Evolutionary conservation across 148 eudicot genomes (phyloP).

Genomic region (Pouteria glomerata): DNA sequence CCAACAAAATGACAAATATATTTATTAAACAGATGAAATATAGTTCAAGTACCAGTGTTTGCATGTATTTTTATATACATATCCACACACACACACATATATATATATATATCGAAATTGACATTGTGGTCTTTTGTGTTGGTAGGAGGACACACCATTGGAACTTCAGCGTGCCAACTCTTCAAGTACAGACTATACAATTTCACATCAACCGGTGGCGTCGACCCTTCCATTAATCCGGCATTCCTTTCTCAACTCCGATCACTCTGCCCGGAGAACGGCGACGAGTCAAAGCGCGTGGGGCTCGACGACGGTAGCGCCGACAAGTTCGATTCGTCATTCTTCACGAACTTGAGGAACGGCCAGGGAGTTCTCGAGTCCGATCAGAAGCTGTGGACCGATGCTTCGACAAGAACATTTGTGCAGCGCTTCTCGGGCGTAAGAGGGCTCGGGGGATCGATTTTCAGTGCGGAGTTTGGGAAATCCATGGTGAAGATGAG

Average conservation of each 20-base stretch:
- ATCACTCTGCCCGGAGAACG: constrained; percentile 19
- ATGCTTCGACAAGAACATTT: constrained; percentile 12
- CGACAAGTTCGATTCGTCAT: constrained; percentile 15
- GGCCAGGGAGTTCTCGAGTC: constrained; percentile 27
- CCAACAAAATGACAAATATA: too few relatives aligned
- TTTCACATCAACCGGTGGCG: constrained; percentile 13
- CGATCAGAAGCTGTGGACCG: constrained; percentile 25
- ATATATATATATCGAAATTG: too few relatives aligned
- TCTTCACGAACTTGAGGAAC: constrained; percentile 14
- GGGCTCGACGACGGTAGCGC: constrained; percentile 20
- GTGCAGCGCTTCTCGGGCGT: constrained; percentile 19
- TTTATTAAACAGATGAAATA: too few relatives aligned
- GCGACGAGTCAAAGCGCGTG: constrained; percentile 7
- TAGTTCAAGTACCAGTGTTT: too few relatives aligned
- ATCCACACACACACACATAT: too few relatives aligned
- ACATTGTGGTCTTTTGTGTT: background rate
- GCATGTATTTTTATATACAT: too few relatives aligned
- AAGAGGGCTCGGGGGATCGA: constrained; percentile 13
- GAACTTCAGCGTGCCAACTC: constrained; percentile 23
- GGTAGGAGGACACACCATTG: constrained; percentile 35
- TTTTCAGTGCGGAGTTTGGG: constrained; percentile 23
- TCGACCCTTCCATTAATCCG: constrained; percentile 20
- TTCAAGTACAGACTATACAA: constrained; percentile 24
- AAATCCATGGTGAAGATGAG: constrained; percentile 36
- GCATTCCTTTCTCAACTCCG: constrained; percentile 25